Conservation (phyloP, 2,329 filamentous ascomycete species). For the Aspergillus luchuensis region DNA sequence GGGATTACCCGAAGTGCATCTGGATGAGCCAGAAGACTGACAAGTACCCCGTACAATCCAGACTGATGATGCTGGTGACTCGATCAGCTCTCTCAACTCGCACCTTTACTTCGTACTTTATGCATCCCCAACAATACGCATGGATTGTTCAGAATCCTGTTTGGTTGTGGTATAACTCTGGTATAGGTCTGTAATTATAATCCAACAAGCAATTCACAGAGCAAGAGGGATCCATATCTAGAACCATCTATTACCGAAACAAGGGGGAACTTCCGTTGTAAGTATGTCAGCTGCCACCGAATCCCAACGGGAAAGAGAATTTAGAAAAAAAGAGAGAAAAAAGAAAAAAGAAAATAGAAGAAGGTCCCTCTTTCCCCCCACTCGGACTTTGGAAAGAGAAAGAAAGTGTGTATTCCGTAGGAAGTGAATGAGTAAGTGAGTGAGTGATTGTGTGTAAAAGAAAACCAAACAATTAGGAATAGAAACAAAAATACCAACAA, state of each 20-base stretch:
- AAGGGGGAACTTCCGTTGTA: not conserved
- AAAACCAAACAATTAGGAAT: not conserved
- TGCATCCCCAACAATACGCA: not conserved
- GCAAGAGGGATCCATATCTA: no score
- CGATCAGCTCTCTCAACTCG: no score
- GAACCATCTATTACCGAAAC: not conserved
- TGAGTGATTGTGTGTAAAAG: not conserved
- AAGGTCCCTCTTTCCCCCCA: not conserved
- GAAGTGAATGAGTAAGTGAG: no score
- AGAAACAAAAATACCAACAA: not conserved
- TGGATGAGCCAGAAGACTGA: constrained; percentile 1
- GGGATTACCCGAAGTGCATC: not conserved
- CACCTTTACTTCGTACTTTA: no score
- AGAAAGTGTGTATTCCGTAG: not conserved
- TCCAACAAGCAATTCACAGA: not conserved
- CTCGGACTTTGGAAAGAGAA: not conserved
- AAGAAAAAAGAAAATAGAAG: not conserved
- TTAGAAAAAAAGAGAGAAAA: not conserved
- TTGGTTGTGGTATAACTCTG: not conserved
- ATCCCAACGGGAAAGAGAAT: not conserved
- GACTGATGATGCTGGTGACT: not conserved
- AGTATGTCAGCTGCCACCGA: not conserved
- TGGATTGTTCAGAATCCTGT: not conserved
- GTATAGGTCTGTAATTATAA: not conserved
- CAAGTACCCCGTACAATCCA: constrained; percentile 4